Evolutionary conservation across 345 rosid species (phyloP), one percentile per base, ranked within the genome.

Genomic region (Nasturtium officinale): DNA sequence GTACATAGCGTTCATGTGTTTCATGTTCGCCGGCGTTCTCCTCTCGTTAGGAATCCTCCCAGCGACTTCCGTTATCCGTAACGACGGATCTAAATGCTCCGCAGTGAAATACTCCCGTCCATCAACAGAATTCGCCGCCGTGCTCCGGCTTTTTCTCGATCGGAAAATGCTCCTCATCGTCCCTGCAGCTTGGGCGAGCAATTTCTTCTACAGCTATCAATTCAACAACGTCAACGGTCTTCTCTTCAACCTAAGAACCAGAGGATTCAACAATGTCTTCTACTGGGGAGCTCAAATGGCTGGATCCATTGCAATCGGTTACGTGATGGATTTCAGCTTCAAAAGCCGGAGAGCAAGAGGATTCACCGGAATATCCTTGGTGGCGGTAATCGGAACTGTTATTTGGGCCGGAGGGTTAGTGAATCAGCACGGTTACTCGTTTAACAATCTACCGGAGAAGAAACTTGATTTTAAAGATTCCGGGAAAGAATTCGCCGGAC

Each of bases 271-370:
- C 84, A 94, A 91, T 18, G 90, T 88, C 17, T 94, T 91, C 59
- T 91, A 94, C 9, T 94, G 98, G 96, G 98, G 92, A 17, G 97
- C 97, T 0, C 97, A 90, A 78, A 93, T 93, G 97, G 17, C 79
- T 45, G 98, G 98, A 1, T 91, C 97, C 0, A 43, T 82, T 0
- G 86, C 81, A 11, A 85, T 94, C n/a, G 95, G 97, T 0, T 89
- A 84, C 11, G 11, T 86, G 2, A 70, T 94, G 83, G 98, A 94
- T 64, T 91, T 91, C 78, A 91, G 96, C 71, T 89, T 85, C 76
- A 29, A 81, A 63, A 87, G 90, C 18, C 69, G 96, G 73, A 83
- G 95, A 73, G 80, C 4, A 3, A 84, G 97, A 66, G 98, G 96
- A 0, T 85, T 84, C 60, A 61, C 87, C 26, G 98, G 98, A 33